Conservation (phyloP, 768 basidiomycete species). For the Epithele typhae region DNA sequence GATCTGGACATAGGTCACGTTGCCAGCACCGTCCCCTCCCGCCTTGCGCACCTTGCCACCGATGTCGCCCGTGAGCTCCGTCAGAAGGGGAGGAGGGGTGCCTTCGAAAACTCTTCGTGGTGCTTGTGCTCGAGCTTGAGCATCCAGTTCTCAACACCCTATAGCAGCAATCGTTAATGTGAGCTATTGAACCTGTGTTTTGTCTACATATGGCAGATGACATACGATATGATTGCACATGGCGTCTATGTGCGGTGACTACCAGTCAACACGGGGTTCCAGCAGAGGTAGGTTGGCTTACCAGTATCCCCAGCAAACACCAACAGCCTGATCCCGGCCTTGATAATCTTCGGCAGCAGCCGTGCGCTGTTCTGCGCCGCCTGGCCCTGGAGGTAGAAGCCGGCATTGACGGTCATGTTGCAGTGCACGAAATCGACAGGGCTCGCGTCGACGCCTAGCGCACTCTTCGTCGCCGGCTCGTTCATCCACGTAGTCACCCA, state of each 20-base stretch:
- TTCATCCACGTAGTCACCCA: slow-evolving; percentile 54
- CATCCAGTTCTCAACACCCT: slow-evolving; percentile 42
- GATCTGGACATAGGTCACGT: slow-evolving; percentile 45
- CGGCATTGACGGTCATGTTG: slow-evolving; percentile 38
- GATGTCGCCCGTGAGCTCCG: slow-evolving; percentile 25
- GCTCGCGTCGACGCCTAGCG: slow-evolving; percentile 34
- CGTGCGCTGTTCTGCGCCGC: slow-evolving; percentile 46
- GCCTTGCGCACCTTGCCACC: slow-evolving; percentile 41
- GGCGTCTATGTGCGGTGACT: too few relatives aligned
- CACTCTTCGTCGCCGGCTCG: slow-evolving; percentile 39
- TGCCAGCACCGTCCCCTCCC: slow-evolving; percentile 38
- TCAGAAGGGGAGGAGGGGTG: slow-evolving; percentile 30
- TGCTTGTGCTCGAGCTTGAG: slow-evolving; percentile 34
- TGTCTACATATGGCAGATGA: too few relatives aligned
- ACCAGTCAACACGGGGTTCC: not conserved
- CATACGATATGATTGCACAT: slow-evolving; percentile 36
- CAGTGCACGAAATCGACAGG: slow-evolving; percentile 31
- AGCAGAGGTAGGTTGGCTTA: too few relatives aligned
- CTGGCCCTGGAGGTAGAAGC: slow-evolving; percentile 44
- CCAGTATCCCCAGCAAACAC: slow-evolving; percentile 32
- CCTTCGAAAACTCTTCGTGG: slow-evolving; percentile 32
- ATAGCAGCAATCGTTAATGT: not conserved
- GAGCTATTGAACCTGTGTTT: too few relatives aligned
- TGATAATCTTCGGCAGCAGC: slow-evolving; percentile 44
- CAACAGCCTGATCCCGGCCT: slow-evolving; percentile 46